These are phyloP conservation scores for Scheffersomyces insectosa DNA, from an alignment of 1,139 yeast genomes.

Conservation along the genomic window DNA sequence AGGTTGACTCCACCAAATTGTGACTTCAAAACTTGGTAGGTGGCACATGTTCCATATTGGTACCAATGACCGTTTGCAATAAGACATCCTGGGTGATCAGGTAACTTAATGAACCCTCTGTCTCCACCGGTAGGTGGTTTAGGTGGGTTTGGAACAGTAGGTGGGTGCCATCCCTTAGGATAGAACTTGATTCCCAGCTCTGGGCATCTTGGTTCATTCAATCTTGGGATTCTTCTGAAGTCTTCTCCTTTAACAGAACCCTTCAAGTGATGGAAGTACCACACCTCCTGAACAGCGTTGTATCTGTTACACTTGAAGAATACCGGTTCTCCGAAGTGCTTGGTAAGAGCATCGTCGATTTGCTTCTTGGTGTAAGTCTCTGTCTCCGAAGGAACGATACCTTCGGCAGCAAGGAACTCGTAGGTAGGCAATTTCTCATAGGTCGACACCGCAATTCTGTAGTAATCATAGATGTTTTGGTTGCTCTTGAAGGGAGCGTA, in stretches of 20 bases:
- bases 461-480: constrained; percentile 79
- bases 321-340: constrained; percentile 60
- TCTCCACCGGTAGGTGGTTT: constrained; percentile 26
- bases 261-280: constrained; percentile 82
- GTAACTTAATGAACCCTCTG: constrained; percentile 49
- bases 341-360: constrained; percentile 62
- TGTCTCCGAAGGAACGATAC: constrained; percentile 65
- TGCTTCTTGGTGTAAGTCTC: constrained; percentile 64
- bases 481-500: constrained; percentile 44
- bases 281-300: constrained; percentile 76
- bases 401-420: constrained; percentile 63
- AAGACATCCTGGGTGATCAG: constrained; percentile 69
- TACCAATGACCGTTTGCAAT: constrained; percentile 88
- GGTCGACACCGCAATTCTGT: constrained; percentile 61
- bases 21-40: constrained; percentile 52
- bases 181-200: constrained; percentile 66
- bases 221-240: constrained; percentile 65
- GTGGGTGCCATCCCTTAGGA: constrained; percentile 62
- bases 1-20: constrained; percentile 73
- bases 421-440: constrained; percentile 70
- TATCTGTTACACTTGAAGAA: constrained; percentile 69
- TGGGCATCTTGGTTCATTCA: constrained; percentile 64
- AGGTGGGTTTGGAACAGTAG: constrained; percentile 30
- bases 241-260: constrained; percentile 73
- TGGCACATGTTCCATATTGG: constrained; percentile 82